Conservation (phyloP, 176 grass and related monocot species). For the Lolium perenne region DNA sequence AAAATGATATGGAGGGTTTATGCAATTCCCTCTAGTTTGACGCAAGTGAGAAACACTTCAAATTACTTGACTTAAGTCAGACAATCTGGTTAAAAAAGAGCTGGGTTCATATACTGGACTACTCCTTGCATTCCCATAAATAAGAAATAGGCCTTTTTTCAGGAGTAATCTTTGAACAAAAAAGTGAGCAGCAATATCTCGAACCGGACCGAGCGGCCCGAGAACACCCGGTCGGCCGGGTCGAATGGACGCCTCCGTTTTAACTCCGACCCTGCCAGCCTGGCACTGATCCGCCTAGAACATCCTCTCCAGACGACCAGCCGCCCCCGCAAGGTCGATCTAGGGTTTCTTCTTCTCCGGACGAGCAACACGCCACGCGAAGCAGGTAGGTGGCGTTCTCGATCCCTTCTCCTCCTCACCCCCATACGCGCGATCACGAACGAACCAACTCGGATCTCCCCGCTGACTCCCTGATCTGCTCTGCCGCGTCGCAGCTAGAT, state of each 20-base stretch:
- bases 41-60: too few relatives aligned
- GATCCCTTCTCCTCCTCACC: not conserved
- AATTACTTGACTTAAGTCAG: too few relatives aligned
- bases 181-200: too few relatives aligned
- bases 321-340: not conserved
- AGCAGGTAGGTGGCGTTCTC: slow-evolving; percentile 16
- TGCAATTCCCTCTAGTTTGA: too few relatives aligned
- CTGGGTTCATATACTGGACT: too few relatives aligned
- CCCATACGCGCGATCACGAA: not conserved
- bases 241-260: not conserved
- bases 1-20: too few relatives aligned
- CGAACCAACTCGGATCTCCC: not conserved
- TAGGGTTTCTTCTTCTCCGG: slow-evolving; percentile 45
- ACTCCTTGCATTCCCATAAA: too few relatives aligned
- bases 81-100: too few relatives aligned
- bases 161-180: too few relatives aligned
- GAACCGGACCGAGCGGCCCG: not conserved
- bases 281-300: not conserved
- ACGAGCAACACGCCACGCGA: not conserved
- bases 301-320: not conserved
- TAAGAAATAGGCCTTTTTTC: too few relatives aligned
- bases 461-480: not conserved
- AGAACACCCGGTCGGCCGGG: not conserved
- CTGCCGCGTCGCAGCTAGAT: slow-evolving; percentile 9
- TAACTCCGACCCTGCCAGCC: not conserved